Evolutionary conservation across 148 eudicot species (phyloP).

Genomic region (Chenopodium formosanum): DNA sequence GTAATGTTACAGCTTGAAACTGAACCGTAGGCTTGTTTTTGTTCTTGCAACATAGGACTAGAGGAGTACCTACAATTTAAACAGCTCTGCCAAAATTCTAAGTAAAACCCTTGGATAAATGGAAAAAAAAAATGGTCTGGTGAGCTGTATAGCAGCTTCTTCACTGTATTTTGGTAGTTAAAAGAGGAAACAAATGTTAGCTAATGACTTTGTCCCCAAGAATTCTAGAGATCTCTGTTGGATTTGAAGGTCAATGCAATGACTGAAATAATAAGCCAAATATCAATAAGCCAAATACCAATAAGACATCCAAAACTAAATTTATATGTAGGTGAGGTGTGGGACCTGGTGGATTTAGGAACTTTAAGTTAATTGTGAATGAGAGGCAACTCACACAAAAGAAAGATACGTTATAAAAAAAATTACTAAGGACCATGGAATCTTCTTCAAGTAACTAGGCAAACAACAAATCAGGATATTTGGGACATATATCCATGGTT

Average conservation of each 20-base stretch:
- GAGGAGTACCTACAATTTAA: neutral
- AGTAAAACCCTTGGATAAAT: neutral
- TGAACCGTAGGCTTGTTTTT: too few species aligned
- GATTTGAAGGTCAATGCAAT: neutral
- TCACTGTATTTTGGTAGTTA: too few species aligned
- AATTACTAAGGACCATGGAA: neutral
- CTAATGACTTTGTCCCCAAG: too few species aligned
- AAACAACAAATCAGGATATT: neutral
- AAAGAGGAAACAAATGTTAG: too few species aligned
- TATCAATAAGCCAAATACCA: neutral
- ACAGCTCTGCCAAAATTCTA: neutral
- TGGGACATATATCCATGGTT: constrained; percentile 1
- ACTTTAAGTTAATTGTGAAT: neutral
- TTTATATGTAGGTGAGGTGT: neutral
- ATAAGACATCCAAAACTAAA: neutral
- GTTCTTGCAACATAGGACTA: too few species aligned
- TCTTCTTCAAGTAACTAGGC: neutral
- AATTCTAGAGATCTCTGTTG: neutral
- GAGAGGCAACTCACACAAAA: neutral
- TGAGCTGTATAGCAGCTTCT: too few species aligned
- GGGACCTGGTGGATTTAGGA: neutral
- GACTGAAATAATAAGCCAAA: neutral
- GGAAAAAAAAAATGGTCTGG: too few species aligned
- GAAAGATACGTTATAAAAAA: neutral
- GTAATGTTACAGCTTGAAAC: too few species aligned